These are phyloP conservation scores for Psidium guajava DNA, from an alignment of 345 rosid species.

Conservation along the genomic window DNA sequence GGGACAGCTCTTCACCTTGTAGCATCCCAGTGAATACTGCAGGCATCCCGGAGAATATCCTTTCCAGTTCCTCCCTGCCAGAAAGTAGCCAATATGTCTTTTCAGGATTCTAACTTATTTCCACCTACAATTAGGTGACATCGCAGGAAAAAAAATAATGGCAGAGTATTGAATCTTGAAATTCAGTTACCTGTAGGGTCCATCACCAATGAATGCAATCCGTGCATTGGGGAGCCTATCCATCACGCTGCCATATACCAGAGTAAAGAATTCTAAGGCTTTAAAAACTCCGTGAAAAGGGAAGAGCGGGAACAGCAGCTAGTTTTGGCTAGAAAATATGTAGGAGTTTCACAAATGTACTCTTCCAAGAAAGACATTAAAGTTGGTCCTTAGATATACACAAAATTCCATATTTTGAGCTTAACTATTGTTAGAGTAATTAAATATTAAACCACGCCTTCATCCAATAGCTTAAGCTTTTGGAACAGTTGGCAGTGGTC, in stretches of 20 bases:
- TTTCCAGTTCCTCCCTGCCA: slow-evolving; percentile 77
- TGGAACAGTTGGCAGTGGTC: too few species aligned
- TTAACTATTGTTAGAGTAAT: too few species aligned
- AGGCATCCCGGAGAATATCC: slow-evolving; percentile 75
- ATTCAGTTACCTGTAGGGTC: slow-evolving; percentile 68
- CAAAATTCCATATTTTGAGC: background rate
- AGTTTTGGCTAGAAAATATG: background rate
- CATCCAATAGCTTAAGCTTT: too few species aligned
- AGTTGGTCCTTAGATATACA: background rate
- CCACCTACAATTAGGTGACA: background rate
- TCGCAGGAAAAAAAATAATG: background rate
- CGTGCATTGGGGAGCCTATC: slow-evolving; percentile 82
- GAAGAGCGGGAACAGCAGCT: background rate
- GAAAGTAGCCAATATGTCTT: background rate
- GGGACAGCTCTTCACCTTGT: slow-evolving; percentile 86
- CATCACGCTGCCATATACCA: slow-evolving; percentile 52
- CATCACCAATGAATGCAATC: slow-evolving; percentile 90
- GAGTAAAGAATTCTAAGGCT: background rate
- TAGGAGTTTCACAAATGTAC: background rate
- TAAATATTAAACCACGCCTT: too few species aligned
- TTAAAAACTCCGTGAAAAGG: background rate
- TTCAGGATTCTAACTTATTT: background rate
- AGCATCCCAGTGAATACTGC: slow-evolving; percentile 90
- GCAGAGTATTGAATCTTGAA: background rate
- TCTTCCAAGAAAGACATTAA: background rate